Conservation (phyloP, 2,329 filamentous ascomycete genomes). For the Fusarium beomiforme region DNA sequence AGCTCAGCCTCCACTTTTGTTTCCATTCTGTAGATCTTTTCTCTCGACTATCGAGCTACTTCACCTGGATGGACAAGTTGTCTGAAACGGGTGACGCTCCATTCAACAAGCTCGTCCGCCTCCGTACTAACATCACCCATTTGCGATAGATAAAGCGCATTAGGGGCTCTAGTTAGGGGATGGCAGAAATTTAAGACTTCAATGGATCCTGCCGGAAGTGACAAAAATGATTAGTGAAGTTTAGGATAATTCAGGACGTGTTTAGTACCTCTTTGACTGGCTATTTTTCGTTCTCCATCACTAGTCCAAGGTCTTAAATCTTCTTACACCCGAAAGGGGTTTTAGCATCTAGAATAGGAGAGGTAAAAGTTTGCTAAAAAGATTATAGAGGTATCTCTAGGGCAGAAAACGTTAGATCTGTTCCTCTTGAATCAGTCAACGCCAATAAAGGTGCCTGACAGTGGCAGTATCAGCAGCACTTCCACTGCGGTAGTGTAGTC, state of each 20-base stretch:
- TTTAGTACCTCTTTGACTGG: too few relatives aligned
- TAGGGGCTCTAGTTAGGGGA: neutral
- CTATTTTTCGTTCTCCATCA: too few relatives aligned
- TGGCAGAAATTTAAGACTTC: too few relatives aligned
- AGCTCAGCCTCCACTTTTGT: constrained; percentile 19
- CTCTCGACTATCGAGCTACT: neutral
- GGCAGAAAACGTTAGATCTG: constrained; percentile 5
- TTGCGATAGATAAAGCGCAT: neutral
- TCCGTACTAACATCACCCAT: neutral
- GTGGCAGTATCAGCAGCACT: constrained; percentile 11
- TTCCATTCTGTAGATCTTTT: neutral
- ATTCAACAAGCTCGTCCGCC: neutral
- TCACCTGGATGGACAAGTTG: neutral
- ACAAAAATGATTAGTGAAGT: too few relatives aligned
- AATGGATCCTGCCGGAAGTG: too few relatives aligned
- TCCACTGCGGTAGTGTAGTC: constrained; percentile 28
- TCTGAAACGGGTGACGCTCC: constrained; percentile 14
- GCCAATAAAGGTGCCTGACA: constrained; percentile 3
- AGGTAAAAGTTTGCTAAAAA: neutral
- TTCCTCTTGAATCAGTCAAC: constrained; percentile 16
- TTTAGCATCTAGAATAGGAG: neutral
- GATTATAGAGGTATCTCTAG: neutral
- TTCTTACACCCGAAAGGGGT: too few relatives aligned
- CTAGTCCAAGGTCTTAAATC: too few relatives aligned
- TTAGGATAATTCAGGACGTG: too few relatives aligned